Evolutionary conservation across 2,329 filamentous ascomycete genomes (phyloP).

Genomic region (Blastomyces parvus): DNA sequence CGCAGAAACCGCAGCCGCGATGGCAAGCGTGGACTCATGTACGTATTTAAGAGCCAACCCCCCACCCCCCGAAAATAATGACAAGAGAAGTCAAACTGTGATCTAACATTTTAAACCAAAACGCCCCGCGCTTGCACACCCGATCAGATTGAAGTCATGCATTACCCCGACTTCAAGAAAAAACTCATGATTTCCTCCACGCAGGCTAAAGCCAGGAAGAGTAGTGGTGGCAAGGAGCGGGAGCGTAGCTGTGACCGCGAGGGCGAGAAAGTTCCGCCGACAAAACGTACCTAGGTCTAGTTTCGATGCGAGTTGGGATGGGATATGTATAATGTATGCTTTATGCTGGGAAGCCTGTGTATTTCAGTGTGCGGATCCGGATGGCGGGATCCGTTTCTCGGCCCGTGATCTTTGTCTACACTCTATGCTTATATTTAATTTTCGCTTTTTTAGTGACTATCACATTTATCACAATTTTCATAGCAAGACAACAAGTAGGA

Average conservation of each 20-base stretch:
- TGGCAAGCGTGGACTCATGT: constrained; percentile 28
- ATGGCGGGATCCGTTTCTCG: too few species aligned
- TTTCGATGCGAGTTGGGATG: too few species aligned
- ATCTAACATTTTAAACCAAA: background rate
- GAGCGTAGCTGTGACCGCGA: background rate
- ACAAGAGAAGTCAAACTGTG: background rate
- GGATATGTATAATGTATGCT: too few species aligned
- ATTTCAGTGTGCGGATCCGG: too few species aligned
- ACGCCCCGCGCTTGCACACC: too few species aligned
- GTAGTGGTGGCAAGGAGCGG: background rate
- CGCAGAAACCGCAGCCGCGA: constrained; percentile 17
- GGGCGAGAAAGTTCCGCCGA: background rate
- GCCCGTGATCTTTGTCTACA: too few species aligned
- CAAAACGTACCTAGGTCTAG: background rate
- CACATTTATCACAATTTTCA: too few species aligned
- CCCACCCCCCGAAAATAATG: background rate
- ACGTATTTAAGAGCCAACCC: constrained; percentile 9
- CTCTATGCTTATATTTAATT: too few species aligned
- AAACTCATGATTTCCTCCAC: constrained; percentile 3
- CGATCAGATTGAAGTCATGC: constrained; percentile 14
- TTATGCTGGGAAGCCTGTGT: too few species aligned
- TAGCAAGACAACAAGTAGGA: too few species aligned
- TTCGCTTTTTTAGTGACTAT: too few species aligned
- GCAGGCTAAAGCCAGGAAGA: background rate
- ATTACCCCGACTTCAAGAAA: constrained; percentile 15